phyloP scores from a whole-genome alignment of 768 basidiomycete genomes.

The Psilocybe cubensis region DNA sequence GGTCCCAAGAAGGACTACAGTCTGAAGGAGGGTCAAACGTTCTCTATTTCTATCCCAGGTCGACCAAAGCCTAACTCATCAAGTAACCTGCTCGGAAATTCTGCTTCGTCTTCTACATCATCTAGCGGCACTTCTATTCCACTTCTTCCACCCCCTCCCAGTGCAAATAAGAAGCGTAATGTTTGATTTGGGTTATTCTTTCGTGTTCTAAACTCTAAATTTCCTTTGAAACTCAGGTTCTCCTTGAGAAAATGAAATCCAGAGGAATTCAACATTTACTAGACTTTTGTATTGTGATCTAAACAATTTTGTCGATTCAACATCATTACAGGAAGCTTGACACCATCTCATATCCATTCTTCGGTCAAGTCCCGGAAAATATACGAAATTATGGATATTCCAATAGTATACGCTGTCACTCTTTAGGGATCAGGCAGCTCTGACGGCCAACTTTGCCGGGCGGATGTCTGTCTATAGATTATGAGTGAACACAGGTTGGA shows the following conservation, averaged over 20 bases:
- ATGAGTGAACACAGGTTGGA: no score
- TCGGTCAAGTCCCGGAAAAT: slow-evolving; percentile 19
- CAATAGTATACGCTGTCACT: not conserved
- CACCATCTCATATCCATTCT: slow-evolving; percentile 6
- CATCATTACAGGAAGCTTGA: not conserved
- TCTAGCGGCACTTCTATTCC: slow-evolving; percentile 53
- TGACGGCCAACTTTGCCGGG: no score
- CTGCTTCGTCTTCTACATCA: slow-evolving; percentile 19
- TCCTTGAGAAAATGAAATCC: no score
- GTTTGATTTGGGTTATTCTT: not conserved
- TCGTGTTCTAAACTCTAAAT: not conserved
- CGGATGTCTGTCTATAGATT: no score
- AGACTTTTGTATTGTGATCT: no score
- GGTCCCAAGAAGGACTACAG: slow-evolving; percentile 94
- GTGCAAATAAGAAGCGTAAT: slow-evolving; percentile 54
- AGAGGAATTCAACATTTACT: no score
- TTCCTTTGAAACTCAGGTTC: no score
- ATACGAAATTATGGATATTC: not conserved
- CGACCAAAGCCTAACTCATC: slow-evolving; percentile 45
- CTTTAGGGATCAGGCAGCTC: no score
- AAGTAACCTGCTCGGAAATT: slow-evolving; percentile 41
- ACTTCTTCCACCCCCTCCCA: slow-evolving; percentile 84
- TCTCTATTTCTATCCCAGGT: slow-evolving; percentile 91
- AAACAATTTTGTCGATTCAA: no score
- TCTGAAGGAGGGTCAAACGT: slow-evolving; percentile 93